A percentile compares a stretch with the other conserved stretches of the same genome.
Evolutionary conservation across 2,329 filamentous ascomycete species (phyloP).

Genomic region (Colletotrichum sp.): DNA sequence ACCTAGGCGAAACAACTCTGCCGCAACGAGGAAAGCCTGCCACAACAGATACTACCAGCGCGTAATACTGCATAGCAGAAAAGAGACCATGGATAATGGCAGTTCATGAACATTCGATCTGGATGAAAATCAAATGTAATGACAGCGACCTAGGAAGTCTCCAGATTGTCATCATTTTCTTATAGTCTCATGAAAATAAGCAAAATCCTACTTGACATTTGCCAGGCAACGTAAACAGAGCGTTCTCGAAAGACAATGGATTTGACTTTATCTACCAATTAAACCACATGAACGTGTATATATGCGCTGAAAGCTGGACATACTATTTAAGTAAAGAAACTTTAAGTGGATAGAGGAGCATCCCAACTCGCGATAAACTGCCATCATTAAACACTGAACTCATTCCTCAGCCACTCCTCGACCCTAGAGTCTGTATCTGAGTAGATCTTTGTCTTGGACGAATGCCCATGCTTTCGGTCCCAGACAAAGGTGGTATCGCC

Average conservation of each 20-base stretch:
- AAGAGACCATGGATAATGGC: background rate
- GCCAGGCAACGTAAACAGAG: background rate
- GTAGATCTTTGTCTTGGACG: background rate
- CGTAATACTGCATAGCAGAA: background rate
- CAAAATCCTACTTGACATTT: fast-evolving
- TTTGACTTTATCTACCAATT: fast-evolving
- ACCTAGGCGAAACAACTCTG: background rate
- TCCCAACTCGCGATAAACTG: background rate
- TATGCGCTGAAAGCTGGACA: background rate
- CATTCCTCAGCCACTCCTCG: background rate
- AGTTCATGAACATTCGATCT: background rate
- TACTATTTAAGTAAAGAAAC: background rate
- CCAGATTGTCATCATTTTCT: background rate
- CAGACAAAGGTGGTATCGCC: background rate
- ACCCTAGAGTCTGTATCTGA: background rate
- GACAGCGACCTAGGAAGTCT: background rate
- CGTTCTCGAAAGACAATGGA: background rate
- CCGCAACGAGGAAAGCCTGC: background rate
- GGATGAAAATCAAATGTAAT: background rate
- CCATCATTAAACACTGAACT: background rate
- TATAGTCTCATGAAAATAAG: background rate
- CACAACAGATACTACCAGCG: background rate
- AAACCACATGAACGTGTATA: background rate
- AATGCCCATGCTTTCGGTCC: background rate
- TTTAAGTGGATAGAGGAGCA: background rate